These are phyloP conservation scores for Prunus mongolica DNA, from an alignment of 306 rosid species.

Conservation along the genomic window DNA sequence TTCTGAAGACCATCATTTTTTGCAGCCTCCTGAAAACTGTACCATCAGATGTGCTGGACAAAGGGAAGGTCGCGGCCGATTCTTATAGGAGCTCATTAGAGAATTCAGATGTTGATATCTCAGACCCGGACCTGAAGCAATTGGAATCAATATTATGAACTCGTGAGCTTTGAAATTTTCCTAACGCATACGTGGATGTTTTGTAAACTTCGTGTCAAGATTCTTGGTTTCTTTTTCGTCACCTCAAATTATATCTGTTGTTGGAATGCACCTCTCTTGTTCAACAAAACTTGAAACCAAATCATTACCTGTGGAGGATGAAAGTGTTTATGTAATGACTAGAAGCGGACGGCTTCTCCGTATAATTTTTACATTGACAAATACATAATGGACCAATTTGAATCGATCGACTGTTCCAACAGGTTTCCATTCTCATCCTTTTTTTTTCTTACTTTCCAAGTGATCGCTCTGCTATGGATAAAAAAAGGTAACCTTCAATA, in stretches of 20 bases:
- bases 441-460: no score
- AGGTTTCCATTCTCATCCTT: not conserved
- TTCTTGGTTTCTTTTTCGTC: no score
- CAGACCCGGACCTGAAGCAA: conserved; percentile 62
- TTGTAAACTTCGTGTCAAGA: not conserved
- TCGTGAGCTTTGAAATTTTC: not conserved
- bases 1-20: conserved; percentile 26
- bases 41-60: conserved; percentile 68
- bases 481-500: no score
- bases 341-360: not conserved
- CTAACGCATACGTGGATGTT: not conserved
- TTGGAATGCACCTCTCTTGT: not conserved
- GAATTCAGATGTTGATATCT: conserved; percentile 38
- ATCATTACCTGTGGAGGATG: not conserved
- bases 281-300: not conserved
- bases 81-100: conserved; percentile 57
- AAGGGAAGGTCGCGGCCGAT: conserved; percentile 74
- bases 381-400: not conserved
- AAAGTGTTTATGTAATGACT: not conserved
- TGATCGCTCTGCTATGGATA: no score
- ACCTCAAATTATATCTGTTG: no score
- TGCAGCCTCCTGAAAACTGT: conserved; percentile 90
- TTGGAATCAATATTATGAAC: conserved; percentile 66
- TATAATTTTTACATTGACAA: not conserved
- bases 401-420: no score